phyloP scores from a whole-genome alignment of 495 filamentous ascomycete species.

The Thozetella sp. region DNA sequence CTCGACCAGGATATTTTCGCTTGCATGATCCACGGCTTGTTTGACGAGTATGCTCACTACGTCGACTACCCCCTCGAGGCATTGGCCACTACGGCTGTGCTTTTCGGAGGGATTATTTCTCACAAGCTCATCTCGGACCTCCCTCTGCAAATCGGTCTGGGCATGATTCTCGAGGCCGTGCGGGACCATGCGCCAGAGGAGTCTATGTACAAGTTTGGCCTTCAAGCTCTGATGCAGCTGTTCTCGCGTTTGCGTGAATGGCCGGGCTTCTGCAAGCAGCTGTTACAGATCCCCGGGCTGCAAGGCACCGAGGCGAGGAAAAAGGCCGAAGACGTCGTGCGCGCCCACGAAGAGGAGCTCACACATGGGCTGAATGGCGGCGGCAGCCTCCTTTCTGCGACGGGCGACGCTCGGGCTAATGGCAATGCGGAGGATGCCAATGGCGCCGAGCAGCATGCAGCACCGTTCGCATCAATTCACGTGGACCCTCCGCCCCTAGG shows the following conservation, averaged over 20 bases:
- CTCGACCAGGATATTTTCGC: conserved; percentile 92
- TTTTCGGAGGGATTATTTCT: conserved; percentile 96
- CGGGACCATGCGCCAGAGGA: conserved; percentile 76
- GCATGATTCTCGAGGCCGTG: conserved; percentile 96
- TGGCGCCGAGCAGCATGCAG: conserved; percentile 49
- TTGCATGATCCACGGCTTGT: conserved; percentile 97
- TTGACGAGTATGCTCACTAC: conserved; percentile 97
- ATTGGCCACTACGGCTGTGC: conserved; percentile 89
- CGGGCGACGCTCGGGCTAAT: conserved; percentile 51
- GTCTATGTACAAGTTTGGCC: conserved; percentile 96
- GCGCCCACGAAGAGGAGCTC: conserved; percentile 58
- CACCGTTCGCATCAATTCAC: conserved; percentile 73
- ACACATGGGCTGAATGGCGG: conserved; percentile 44
- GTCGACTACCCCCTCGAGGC: conserved; percentile 92
- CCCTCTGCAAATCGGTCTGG: conserved; percentile 86
- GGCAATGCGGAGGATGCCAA: conserved; percentile 65
- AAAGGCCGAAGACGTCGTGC: conserved; percentile 79
- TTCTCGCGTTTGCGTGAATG: conserved; percentile 83
- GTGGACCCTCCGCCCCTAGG: conserved; percentile 65
- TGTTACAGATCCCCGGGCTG: conserved; percentile 78
- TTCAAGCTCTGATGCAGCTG: conserved; percentile 93
- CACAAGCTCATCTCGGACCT: conserved; percentile 87
- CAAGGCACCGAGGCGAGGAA: conserved; percentile 82
- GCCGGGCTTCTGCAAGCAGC: conserved; percentile 82
- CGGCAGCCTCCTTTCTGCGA: conserved; percentile 12